Percentiles rank a stretch among this genome's conserved stretches.
Conservation (phyloP, 2,329 filamentous ascomycete species). For the Waltergamsia citrina region DNA sequence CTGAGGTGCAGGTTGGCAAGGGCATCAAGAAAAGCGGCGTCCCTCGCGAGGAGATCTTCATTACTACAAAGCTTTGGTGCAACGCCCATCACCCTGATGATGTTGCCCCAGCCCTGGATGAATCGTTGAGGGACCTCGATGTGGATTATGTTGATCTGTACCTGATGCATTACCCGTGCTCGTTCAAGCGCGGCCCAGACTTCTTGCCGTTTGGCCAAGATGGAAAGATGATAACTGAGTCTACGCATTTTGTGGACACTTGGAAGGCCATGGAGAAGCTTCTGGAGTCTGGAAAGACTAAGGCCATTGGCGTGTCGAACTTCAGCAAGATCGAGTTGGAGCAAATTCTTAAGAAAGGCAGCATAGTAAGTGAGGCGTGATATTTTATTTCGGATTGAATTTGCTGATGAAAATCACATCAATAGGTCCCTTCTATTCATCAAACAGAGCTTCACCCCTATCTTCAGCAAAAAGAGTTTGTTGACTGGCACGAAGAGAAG, state of each 20-base stretch:
- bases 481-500: conserved; percentile 42
- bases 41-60: conserved; percentile 29
- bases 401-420: conserved; percentile 15
- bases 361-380: conserved; percentile 20
- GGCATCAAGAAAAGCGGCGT: conserved; percentile 27
- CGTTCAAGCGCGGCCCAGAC: conserved; percentile 32
- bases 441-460: conserved; percentile 40
- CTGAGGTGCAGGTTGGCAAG: conserved; percentile 27
- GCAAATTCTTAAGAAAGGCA: conserved; percentile 32
- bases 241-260: conserved; percentile 39
- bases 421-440: conserved; percentile 38
- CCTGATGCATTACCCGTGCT: conserved; percentile 32
- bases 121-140: conserved; percentile 34
- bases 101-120: conserved; percentile 34
- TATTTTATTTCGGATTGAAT: conserved; percentile 4
- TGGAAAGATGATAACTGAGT: conserved; percentile 26
- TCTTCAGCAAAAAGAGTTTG: conserved; percentile 35
- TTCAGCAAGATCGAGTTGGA: conserved; percentile 43
- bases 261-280: conserved; percentile 53
- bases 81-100: conserved; percentile 36
- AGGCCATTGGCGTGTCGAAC: conserved; percentile 50
- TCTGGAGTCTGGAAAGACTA: conserved; percentile 39
- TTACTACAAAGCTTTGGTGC: conserved; percentile 56
- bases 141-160: conserved; percentile 41
- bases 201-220: conserved; percentile 27